These are phyloP conservation scores for Acacia acuminata DNA, from an alignment of 306 rosid species.

Conservation along the genomic window DNA sequence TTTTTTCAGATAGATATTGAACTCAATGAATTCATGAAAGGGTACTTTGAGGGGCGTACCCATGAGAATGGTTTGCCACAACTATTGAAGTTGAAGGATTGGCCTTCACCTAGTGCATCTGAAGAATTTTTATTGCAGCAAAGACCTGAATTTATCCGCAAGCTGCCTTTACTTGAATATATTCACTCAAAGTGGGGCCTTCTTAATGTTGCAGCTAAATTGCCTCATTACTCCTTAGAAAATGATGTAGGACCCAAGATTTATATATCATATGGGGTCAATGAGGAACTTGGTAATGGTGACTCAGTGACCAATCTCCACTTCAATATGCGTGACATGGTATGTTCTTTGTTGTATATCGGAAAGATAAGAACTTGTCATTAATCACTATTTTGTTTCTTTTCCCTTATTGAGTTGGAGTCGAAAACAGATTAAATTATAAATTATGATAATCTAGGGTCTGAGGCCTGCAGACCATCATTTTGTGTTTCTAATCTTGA, in stretches of 20 bases:
- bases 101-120: slow-evolving; percentile 97
- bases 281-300: slow-evolving; percentile 68
- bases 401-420: slow-evolving; percentile 6
- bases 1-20: slow-evolving; percentile 71
- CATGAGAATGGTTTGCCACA: slow-evolving; percentile 78
- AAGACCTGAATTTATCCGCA: slow-evolving; percentile 95
- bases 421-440: not conserved
- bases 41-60: slow-evolving; percentile 68
- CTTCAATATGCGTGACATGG: slow-evolving; percentile 96
- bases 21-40: slow-evolving; percentile 77
- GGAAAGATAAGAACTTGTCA: slow-evolving; percentile 8
- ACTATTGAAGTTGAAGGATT: slow-evolving; percentile 80
- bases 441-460: slow-evolving; percentile 9
- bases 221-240: slow-evolving; percentile 98
- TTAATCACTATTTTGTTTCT: slow-evolving; percentile 15
- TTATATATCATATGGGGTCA: slow-evolving; percentile 77
- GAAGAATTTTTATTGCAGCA: slow-evolving; percentile 94
- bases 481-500: slow-evolving; percentile 18
- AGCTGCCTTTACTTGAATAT: slow-evolving; percentile 92
- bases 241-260: slow-evolving; percentile 98
- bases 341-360: slow-evolving; percentile 41
- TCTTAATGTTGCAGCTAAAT: slow-evolving; percentile 96
- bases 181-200: slow-evolving; percentile 99
- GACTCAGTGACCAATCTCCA: slow-evolving; percentile 86
- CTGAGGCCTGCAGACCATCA: slow-evolving; percentile 13